phyloP scores from a whole-genome alignment of 129 eudicot species.

The Scalesia atractyloides region DNA sequence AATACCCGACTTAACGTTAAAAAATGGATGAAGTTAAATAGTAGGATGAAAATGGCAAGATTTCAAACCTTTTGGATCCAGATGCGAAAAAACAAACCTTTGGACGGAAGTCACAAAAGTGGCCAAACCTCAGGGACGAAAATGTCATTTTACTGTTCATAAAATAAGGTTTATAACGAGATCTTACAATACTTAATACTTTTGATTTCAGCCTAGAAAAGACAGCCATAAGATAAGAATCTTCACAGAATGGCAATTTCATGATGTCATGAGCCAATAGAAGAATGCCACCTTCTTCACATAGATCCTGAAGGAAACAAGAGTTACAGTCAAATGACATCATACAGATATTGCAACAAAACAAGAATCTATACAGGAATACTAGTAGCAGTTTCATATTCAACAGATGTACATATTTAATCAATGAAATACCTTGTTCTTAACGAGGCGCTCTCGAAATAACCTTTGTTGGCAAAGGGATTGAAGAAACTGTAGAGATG shows the following conservation, averaged over 20 bases:
- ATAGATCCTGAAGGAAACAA: constrained; percentile 65
- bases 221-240: constrained; percentile 56
- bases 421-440: constrained; percentile 67
- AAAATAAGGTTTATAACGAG: constrained; percentile 18
- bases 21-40: too few species aligned
- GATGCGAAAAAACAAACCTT: too few species aligned
- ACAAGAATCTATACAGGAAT: constrained; percentile 2
- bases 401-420: neutral
- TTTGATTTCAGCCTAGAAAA: constrained; percentile 81
- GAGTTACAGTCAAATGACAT: constrained; percentile 19
- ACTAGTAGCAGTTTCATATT: neutral
- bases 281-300: constrained; percentile 90
- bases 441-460: constrained; percentile 77
- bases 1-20: too few species aligned
- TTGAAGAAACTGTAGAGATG: constrained; percentile 87
- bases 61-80: too few species aligned
- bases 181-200: constrained; percentile 83
- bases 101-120: too few species aligned
- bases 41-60: too few species aligned
- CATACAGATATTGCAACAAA: constrained; percentile 15
- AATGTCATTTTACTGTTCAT: neutral
- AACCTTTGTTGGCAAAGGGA: constrained; percentile 74
- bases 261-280: constrained; percentile 66
- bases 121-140: too few species aligned
- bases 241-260: constrained; percentile 46